Base-by-base conservation (phyloP, 208 protist species). In the Leishmania martiniquensis region DNA sequence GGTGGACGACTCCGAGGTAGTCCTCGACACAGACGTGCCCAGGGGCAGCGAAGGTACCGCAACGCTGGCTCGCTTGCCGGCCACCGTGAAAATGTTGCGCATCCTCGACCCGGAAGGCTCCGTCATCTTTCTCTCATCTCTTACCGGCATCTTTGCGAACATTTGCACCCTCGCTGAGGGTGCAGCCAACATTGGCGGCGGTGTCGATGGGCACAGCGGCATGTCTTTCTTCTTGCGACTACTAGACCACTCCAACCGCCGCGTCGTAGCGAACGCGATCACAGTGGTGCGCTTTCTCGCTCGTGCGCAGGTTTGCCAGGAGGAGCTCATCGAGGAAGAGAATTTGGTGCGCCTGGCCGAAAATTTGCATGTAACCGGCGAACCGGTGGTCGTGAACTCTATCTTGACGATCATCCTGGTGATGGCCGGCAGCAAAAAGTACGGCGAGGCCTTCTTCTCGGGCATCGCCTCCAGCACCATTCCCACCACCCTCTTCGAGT, bases 81-180 rank as follows among this genome's bases (percentile, higher is more conserved):
- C 93, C 42, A 94, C 89, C 12, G 89, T 88, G 75, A 95, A 95
- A 80, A 97, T 97, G 91, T 86, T 97, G n/a, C 88, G 91, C 76
- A 91, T 97, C 72, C 86, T 97, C 45, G 91, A 97, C 83, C 84
- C 88, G 3, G 85, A 91, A 45, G 87, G 89, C 78, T 84, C 91
- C n/a, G 86, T 92, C 45, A 66, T 87, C 39, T 94, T 97, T 73
- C 87, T 97, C 37, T 89, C 80, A 59, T 90, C 93, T n/a, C 78
- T 95, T 49, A 92, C 89, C 20, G 90, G 90, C 39, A 95, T 95
- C 71, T 93, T 94, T 70, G 87, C 93, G 15, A 95, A 97, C 84
- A 60, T 97, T 68, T 93, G 87, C 82, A 89, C 90, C 42, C 82
- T 97, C 10, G 71, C 75, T 22, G 78, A 74, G 1, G 93, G 93